Base-by-base conservation (phyloP, 306 rosid genomes). In the Dalbergia cochinchinensis region DNA sequence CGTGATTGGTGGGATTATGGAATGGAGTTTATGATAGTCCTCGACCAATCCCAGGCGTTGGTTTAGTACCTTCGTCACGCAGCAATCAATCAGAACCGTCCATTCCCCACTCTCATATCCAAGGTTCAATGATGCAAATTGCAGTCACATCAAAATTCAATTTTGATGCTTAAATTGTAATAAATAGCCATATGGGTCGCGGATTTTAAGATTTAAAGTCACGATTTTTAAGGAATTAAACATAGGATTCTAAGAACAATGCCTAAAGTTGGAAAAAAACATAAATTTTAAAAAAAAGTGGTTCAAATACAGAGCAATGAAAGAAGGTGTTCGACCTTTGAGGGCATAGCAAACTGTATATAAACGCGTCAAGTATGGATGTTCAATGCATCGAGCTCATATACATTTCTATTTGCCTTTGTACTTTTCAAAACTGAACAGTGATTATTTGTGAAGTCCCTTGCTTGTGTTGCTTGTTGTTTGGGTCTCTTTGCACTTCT, bases 341-440 rank as follows among this genome's bases (percentile, higher is more conserved):
- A 85, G 68, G 72, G 42, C 14, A 42, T 20, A 54, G 79, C 82
- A 68, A 84, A 91, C 84, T 76, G 78, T 88, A 85, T 90, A 85
- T 83, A 85, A 66, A 81, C 73, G 62, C 65, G 76, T 82, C 72
- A 73, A 80, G 5, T 6, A 16, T 0, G 26, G 16, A 74, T 61
- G 5, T 45, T 78, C 83, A 70, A 58, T 66, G 83, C 84, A 72
- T 66, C 79, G 1, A 83, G 83, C 63, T 85, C 90, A 71, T 74
- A 85, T 22, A 12, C 16, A 26, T 45, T 3, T 16, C 19, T 6
- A 12, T 53, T 47, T 45, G 53, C 85, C 47, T 84, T 78, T 26
- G 19, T 63, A 73, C 77, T 47, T 31, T 31, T 67, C 33, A 73
- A 65, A 7, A 15, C 44, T 45, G 42, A 60, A 76, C 72, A 48